phyloP scores from a whole-genome alignment of 1,284 basidiomycete species.

The Trametes sp. region DNA sequence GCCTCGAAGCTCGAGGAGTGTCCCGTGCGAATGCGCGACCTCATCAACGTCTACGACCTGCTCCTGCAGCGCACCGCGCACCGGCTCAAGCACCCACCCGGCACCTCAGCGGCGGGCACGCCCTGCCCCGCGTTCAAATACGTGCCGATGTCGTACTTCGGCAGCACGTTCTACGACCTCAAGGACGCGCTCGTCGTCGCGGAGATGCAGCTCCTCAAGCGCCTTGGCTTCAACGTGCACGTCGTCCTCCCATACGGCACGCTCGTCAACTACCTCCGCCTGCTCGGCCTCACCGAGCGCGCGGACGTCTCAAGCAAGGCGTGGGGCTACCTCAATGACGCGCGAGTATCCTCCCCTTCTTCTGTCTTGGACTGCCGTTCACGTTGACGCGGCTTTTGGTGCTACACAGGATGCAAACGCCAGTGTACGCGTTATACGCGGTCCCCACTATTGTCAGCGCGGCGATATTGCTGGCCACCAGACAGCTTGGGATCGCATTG shows the following conservation, averaged over 20 bases:
- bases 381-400: constrained; percentile 24
- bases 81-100: constrained; percentile 33
- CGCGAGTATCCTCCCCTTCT: constrained; percentile 59
- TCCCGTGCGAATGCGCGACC: constrained; percentile 88
- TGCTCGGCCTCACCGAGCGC: constrained; percentile 81
- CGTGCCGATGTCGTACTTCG: constrained; percentile 86
- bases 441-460: constrained; percentile 90
- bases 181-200: constrained; percentile 92
- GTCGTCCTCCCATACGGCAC: constrained; percentile 94
- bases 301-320: constrained; percentile 78
- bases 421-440: constrained; percentile 88
- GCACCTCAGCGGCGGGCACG: constrained; percentile 34
- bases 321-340: constrained; percentile 93
- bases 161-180: constrained; percentile 83
- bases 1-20: constrained; percentile 97
- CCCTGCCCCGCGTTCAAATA: constrained; percentile 66
- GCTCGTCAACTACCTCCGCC: constrained; percentile 93
- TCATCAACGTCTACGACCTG: constrained; percentile 94
- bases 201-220: constrained; percentile 98
- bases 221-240: constrained; percentile 88
- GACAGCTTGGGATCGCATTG: constrained; percentile 74
- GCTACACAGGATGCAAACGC: constrained; percentile 80
- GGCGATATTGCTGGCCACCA: constrained; percentile 79
- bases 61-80: constrained; percentile 73
- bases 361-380: constrained; percentile 23